Conservation (phyloP, 2,329 filamentous ascomycete species). For the Cercospora zeae-maydis region DNA sequence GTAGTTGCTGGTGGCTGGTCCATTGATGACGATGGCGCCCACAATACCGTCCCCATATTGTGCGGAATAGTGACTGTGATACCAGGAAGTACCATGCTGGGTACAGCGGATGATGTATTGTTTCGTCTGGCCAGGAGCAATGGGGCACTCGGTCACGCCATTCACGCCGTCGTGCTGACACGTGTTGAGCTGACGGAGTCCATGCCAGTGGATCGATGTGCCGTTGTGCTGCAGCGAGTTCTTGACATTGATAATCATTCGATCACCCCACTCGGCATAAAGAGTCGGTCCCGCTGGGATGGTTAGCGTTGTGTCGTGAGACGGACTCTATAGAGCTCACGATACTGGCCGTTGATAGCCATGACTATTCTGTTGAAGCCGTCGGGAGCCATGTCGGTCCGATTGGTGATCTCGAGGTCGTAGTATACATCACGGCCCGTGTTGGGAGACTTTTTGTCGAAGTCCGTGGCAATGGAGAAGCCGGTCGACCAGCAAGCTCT, state of each 20-base stretch:
- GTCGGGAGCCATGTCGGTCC: conserved; percentile 40
- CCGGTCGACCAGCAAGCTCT: conserved; percentile 44
- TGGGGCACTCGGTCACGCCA: conserved; percentile 49
- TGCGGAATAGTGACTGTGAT: conserved; percentile 45
- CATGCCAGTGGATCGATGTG: conserved; percentile 61
- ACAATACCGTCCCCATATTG: conserved; percentile 46
- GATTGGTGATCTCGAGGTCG: conserved; percentile 33
- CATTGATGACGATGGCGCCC: conserved; percentile 43
- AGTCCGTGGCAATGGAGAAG: conserved; percentile 46
- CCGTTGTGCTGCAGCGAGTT: conserved; percentile 55
- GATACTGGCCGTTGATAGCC: conserved; percentile 62
- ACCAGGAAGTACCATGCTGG: conserved; percentile 46
- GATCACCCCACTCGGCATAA: conserved; percentile 45
- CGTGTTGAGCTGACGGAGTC: conserved; percentile 56
- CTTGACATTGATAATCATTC: conserved; percentile 46
- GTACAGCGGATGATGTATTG: conserved; percentile 57
- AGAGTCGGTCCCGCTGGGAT: conserved; percentile 58
- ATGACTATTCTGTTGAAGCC: conserved; percentile 34
- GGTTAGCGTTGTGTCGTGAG: background rate
- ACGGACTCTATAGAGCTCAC: background rate
- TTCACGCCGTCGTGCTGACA: conserved; percentile 52
- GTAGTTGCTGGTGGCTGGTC: conserved; percentile 44
- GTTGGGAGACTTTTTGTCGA: conserved; percentile 43
- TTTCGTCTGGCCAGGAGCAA: conserved; percentile 48
- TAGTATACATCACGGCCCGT: conserved; percentile 40